Evolutionary conservation across 495 filamentous ascomycete species (phyloP).

Genomic region (Penicillium fimorum): DNA sequence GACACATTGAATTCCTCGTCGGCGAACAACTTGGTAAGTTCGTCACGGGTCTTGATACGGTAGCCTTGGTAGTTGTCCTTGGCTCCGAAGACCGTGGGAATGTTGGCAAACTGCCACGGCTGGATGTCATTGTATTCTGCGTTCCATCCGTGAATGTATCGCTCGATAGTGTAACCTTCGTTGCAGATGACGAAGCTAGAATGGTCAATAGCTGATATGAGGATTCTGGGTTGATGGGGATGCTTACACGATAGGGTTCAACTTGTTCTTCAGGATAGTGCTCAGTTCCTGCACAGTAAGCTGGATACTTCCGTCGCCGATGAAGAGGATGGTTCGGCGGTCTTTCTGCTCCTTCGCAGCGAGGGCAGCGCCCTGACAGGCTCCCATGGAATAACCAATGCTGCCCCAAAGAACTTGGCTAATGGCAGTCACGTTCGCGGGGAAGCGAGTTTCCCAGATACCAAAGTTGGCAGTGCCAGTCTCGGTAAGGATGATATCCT

Average conservation of each 20-base stretch:
- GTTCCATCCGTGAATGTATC: constrained; percentile 62
- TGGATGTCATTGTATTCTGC: constrained; percentile 77
- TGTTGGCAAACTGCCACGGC: constrained; percentile 67
- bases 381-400: constrained; percentile 80
- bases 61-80: constrained; percentile 60
- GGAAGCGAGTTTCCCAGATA: constrained; percentile 85
- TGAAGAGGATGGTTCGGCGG: constrained; percentile 75
- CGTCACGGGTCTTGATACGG: constrained; percentile 66
- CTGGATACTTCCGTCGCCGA: constrained; percentile 85
- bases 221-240: background rate
- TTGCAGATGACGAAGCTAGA: constrained; percentile 60
- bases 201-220: constrained; percentile 17
- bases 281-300: constrained; percentile 82
- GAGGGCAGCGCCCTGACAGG: constrained; percentile 72
- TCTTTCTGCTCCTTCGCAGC: constrained; percentile 62
- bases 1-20: constrained; percentile 60
- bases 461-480: constrained; percentile 91
- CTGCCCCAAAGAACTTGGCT: constrained; percentile 88
- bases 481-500: constrained; percentile 82
- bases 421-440: constrained; percentile 68
- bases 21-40: constrained; percentile 65
- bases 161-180: constrained; percentile 57
- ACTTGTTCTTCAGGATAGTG: constrained; percentile 75
- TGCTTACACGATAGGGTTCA: constrained; percentile 76
- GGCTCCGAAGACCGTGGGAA: constrained; percentile 69